These are phyloP conservation scores for Fusarium newnesense DNA, from an alignment of 2,329 filamentous ascomycete genomes.

Conservation along the genomic window DNA sequence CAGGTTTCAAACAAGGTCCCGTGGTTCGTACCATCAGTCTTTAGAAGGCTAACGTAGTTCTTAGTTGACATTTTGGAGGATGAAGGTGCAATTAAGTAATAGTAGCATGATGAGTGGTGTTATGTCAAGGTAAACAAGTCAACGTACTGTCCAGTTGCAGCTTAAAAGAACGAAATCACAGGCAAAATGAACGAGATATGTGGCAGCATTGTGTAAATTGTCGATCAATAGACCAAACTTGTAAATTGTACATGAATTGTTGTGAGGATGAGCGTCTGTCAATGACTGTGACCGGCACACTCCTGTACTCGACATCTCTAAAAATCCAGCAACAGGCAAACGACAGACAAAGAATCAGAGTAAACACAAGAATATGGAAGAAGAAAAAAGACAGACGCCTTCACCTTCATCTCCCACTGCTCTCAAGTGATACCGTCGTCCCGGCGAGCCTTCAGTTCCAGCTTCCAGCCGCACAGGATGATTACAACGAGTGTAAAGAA, in stretches of 20 bases:
- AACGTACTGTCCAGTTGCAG: background rate
- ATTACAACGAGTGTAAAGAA: constrained; percentile 67
- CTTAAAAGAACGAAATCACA: background rate
- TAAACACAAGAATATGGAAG: constrained; percentile 52
- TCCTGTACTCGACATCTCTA: constrained; percentile 42
- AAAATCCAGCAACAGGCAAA: constrained; percentile 43
- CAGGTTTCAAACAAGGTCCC: constrained; percentile 17
- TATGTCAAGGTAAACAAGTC: background rate
- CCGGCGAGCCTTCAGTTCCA: constrained; percentile 48
- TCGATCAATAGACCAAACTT: constrained; percentile 38
- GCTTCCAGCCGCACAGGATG: constrained; percentile 51
- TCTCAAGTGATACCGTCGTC: constrained; percentile 46
- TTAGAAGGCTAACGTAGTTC: constrained; percentile 10
- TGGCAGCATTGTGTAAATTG: constrained; percentile 44
- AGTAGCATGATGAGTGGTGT: background rate
- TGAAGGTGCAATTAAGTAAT: background rate
- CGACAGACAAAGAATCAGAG: constrained; percentile 49
- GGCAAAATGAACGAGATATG: background rate
- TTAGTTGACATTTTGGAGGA: background rate
- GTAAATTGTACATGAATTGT: constrained; percentile 41
- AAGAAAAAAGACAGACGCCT: constrained; percentile 14
- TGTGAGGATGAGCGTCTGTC: constrained; percentile 41
- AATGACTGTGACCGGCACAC: constrained; percentile 49
- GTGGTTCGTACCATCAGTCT: constrained; percentile 6
- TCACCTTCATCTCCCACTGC: constrained; percentile 28